Base-by-base conservation (phyloP, 768 basidiomycete genomes). In the Leccinum aurantiacum region DNA sequence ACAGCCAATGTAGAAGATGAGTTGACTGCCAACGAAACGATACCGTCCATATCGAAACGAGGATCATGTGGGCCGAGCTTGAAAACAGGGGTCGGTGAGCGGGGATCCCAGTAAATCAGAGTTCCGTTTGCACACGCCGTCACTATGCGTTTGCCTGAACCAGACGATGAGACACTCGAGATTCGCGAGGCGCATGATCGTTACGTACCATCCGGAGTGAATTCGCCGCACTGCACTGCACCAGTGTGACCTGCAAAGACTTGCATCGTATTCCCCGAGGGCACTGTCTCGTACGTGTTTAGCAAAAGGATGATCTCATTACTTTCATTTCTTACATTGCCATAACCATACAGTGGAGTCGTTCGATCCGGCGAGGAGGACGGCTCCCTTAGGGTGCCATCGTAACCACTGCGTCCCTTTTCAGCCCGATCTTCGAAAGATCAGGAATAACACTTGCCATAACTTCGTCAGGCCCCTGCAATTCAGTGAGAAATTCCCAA, bases 291-390 rank as follows among this genome's bases (percentile, higher is more conserved):
- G 25, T 8, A 51, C 55, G 52, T 35, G n/a, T 19, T 65, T 8
- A 65, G 54, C 10, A 38, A 1, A 24, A 52, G 9, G 44, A 47
- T 22, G 9, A n/a, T 7, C 10, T 22, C 3, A 14, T 33, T 6
- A 8, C 29, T 27, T 24, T 54, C 25, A 11, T 7, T n/a, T 76
- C 89, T 66, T 74, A 97, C 96, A 77, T 79, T 98, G 93, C 95
- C 95, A 99, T 64, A 99, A 78, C 97, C 97, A 99, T 25, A 94
- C 86, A 1, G 91, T 96, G 7, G 89, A 84, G 74, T 98, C 96
- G 65, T 96, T 93, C 8, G 92, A 90, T 46, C 97, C 97, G 1
- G 91, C 94, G 5, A 98, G 81, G 0, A 99, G 82, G 2, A 96
- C 89, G 41, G 79, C 76, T 6, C 95, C 97, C 71, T 88, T 95